Percentiles rank a stretch among this genome's conserved stretches.
Conservation (phyloP, 31 red algal genomes). For the Odonthalia washingtoniensis region DNA sequence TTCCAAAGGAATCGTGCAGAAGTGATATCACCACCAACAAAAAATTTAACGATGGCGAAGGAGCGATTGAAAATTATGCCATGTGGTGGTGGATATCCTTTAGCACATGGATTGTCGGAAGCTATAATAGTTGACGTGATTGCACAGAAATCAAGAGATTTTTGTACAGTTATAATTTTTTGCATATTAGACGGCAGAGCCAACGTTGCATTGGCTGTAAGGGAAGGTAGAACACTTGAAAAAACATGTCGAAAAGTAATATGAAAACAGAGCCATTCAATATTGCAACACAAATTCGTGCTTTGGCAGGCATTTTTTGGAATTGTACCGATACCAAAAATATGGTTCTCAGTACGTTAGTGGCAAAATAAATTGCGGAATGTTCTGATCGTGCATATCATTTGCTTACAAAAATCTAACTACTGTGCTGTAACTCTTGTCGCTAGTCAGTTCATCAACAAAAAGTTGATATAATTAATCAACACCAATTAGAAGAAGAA, state of each 20-base stretch:
- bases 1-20: conserved; percentile 92
- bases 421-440: conserved; percentile 85
- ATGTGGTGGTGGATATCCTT: conserved; percentile 93
- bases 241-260: conserved; percentile 90
- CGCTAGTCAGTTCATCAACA: no score
- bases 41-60: conserved; percentile 93
- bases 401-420: conserved; percentile 86
- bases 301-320: conserved; percentile 65
- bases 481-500: no score
- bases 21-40: conserved; percentile 92
- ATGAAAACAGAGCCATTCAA: conserved; percentile 90
- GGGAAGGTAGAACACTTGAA: conserved; percentile 67
- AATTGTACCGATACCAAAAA: conserved; percentile 94
- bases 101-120: no score
- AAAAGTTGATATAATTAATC: no score
- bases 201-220: no score
- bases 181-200: conserved; percentile 92
- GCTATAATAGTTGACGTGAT: conserved; percentile 71
- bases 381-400: conserved; percentile 83
- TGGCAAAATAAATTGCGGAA: conserved; percentile 89
- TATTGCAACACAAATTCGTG: conserved; percentile 79
- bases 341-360: conserved; percentile 91
- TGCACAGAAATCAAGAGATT: conserved; percentile 83
- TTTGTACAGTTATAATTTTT: conserved; percentile 87
- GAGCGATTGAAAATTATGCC: conserved; percentile 94